These are phyloP conservation scores for Collybia nuda DNA, from an alignment of 768 basidiomycete species.

Conservation along the genomic window DNA sequence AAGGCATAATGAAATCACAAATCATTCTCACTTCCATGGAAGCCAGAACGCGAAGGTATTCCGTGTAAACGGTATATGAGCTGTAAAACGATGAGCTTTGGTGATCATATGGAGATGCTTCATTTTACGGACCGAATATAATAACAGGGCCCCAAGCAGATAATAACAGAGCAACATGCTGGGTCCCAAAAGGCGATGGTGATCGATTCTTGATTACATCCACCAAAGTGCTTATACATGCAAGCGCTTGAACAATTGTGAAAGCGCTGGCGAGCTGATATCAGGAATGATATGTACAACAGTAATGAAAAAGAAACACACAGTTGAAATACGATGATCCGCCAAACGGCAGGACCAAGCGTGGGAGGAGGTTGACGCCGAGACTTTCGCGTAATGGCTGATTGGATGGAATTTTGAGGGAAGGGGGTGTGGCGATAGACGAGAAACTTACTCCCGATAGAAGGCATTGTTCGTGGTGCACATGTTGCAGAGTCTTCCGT, in stretches of 20 bases:
- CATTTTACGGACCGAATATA: constrained; percentile 43
- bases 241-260: constrained; percentile 44
- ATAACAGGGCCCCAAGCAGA: constrained; percentile 60
- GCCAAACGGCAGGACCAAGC: constrained; percentile 46
- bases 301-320: constrained; percentile 21
- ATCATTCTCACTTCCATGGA: neutral
- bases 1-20: too few relatives aligned
- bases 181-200: constrained; percentile 61
- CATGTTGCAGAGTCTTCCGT: constrained; percentile 5
- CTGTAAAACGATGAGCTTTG: constrained; percentile 17
- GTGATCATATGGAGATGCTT: neutral
- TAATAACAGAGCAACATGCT: constrained; percentile 60
- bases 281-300: neutral
- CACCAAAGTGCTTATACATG: constrained; percentile 49
- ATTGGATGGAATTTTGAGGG: neutral
- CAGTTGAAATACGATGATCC: constrained; percentile 58
- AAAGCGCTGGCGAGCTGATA: constrained; percentile 35
- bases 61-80: constrained; percentile 35
- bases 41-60: constrained; percentile 37
- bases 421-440: neutral
- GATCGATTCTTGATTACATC: constrained; percentile 39
- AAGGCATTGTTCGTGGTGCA: neutral
- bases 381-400: constrained; percentile 13
- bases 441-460: constrained; percentile 3
- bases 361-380: constrained; percentile 25